Percentiles rank a stretch among this genome's conserved stretches.
phyloP scores from a whole-genome alignment of 371 early-diverging fungal species.

The Dinochytrium kinnereticum region DNA sequence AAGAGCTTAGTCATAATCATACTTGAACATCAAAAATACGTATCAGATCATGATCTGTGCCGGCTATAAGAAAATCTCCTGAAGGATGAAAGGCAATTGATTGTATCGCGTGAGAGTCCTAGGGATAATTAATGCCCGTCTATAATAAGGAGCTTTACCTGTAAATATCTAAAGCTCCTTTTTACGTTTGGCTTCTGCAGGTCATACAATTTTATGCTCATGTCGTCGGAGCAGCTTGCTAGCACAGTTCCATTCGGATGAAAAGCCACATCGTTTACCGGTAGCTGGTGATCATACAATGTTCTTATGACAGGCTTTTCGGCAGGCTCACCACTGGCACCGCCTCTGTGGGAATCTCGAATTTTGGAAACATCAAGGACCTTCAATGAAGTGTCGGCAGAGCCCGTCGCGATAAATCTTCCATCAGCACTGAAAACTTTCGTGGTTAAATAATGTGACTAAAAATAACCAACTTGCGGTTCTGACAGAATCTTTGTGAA shows the following conservation, averaged over 20 bases:
- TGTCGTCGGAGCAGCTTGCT: conserved; percentile 87
- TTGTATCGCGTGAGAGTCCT: conserved; percentile 73
- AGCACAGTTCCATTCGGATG: conserved; percentile 92
- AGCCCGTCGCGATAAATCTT: conserved; percentile 87
- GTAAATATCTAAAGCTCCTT: conserved; percentile 84
- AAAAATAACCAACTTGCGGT: conserved; percentile 32
- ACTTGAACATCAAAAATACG: conserved; percentile 83
- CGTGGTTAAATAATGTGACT: neutral
- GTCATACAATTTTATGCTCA: conserved; percentile 86
- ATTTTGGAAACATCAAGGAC: conserved; percentile 75
- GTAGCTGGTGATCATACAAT: conserved; percentile 82
- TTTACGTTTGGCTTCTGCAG: conserved; percentile 79
- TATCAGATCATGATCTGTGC: conserved; percentile 76
- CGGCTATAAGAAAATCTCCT: conserved; percentile 77
- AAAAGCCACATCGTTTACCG: conserved; percentile 85
- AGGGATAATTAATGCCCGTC: conserved; percentile 7
- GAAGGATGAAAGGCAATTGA: conserved; percentile 86
- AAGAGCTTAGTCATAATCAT: neutral
- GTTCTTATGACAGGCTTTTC: conserved; percentile 75
- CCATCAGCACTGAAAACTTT: conserved; percentile 64
- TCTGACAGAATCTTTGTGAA: conserved; percentile 45
- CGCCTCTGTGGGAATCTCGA: conserved; percentile 51
- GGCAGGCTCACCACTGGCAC: conserved; percentile 53
- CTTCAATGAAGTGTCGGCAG: conserved; percentile 86
- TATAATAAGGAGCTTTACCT: conserved; percentile 48